Base-by-base conservation (phyloP, 1,139 yeast genomes). In the Pichia sp. region DNA sequence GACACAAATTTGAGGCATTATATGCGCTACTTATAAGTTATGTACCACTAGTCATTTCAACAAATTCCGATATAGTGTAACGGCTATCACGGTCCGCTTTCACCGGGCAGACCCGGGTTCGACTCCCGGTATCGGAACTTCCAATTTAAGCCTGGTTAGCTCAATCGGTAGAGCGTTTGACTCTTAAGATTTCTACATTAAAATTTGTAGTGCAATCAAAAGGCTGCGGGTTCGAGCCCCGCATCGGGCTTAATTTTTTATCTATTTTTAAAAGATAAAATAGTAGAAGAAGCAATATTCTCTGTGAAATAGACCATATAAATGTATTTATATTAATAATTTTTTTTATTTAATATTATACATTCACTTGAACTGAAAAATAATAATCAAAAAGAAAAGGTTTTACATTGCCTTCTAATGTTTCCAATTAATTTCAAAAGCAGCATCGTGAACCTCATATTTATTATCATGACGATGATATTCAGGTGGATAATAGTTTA, bases 21-120 rank as follows among this genome's bases (percentile, higher is more conserved):
- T n/a, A n/a, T n/a, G n/a, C n/a, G n/a, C n/a, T n/a, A n/a, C n/a
- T n/a, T n/a, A n/a, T n/a, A n/a, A n/a, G n/a, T n/a, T n/a, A n/a
- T n/a, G n/a, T n/a, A n/a, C n/a, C n/a, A n/a, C n/a, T n/a, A n/a
- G n/a, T n/a, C n/a, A 11, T 12, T 12, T 15, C 16, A 42, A 48
- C 47, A 40, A 34, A 4, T 44, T 77, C 82, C 82, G 82, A 76
- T 77, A 71, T 77, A 73, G 82, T 77, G 82, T 77, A 77, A 76
- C 79, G 82, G 82, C 80, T 77, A 77, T 76, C 82, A 77, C 80
- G 80, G 81, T 76, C 76, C 81, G 79, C 81, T 77, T 76, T 77
- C 82, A 77, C 82, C 80, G 82, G 76, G 81, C 80, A 77, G 70
- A 77, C 80, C 82, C 79, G 82, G 82, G 82, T 77, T 77, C 82